Evolutionary conservation across 2,329 filamentous ascomycete species (phyloP), one percentile per base, ranked within the genome.

Genomic region (Neonectria sp.): DNA sequence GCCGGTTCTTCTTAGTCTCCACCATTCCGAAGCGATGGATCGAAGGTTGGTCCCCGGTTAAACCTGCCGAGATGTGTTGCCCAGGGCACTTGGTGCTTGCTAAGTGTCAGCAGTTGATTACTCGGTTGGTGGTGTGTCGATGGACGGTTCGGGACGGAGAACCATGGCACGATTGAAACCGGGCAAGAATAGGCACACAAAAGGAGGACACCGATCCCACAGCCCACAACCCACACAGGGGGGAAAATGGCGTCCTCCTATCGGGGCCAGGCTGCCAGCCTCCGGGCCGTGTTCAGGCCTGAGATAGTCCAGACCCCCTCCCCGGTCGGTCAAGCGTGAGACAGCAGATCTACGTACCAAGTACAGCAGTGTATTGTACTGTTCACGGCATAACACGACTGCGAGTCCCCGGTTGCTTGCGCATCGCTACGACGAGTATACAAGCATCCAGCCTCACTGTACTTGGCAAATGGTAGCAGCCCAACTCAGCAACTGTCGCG

Each of bases 1-100:
- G 52, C 57, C 61, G 62, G 56, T 51, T 43, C 21, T 6, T 40
- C 61, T 61, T 67, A 61, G 67, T 65, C 43, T 55, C 31, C 56
- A 45, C 68, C 71, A 75, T 73, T 24, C 21, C 61, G 59, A 56
- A 67, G 48, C 49, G 59, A 69, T 21, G 35, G 48, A 17, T 40
- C 29, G 56, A 53, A 58, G 55, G 31, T 24, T 17, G 52, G 52
- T 33, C 65, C 68, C 62, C 53, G 51, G 55, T 52, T 53, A 33
- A 29, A 27, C 53, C 51, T 66, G 53, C 70, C 63, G 43, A 63
- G 35, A 57, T 49, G 48, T 67, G 60, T 52, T 56, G 56, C 37
- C 29, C 52, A 63, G 53, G 33, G n/a, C 37, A 43, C 31, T 48
- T 35, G 55, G 55, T 27, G 8, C 12, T 17, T 9, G 40, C 35